Percentiles rank a stretch among this genome's conserved stretches.
phyloP scores from a whole-genome alignment of 2,329 filamentous ascomycete species.

The Cladobotryum protrusum region DNA sequence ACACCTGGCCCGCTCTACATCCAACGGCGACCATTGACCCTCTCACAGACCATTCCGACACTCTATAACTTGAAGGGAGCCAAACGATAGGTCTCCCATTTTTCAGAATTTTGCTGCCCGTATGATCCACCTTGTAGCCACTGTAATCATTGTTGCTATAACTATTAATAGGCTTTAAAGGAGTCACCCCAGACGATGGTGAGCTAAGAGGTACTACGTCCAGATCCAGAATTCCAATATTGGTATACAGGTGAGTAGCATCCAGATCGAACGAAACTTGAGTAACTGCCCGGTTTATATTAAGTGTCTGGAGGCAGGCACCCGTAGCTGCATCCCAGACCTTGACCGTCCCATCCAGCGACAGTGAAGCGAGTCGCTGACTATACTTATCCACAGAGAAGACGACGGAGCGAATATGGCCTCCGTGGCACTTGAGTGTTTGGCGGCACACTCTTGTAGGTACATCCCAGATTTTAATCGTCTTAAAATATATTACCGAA shows the following conservation, averaged over 20 bases:
- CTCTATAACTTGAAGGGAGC: conserved; percentile 12
- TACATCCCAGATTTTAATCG: too few species aligned
- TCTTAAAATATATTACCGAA: too few species aligned
- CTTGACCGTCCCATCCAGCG: not conserved
- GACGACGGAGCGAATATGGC: too few species aligned
- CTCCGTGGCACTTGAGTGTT: too few species aligned
- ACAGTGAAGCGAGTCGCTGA: too few species aligned
- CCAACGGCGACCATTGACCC: conserved; percentile 11
- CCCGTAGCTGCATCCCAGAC: conserved; percentile 6
- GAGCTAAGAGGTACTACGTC: not conserved
- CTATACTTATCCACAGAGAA: too few species aligned
- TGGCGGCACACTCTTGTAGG: too few species aligned
- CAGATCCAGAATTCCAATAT: conserved; percentile 3
- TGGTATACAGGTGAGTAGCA: not conserved
- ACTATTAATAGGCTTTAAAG: not conserved
- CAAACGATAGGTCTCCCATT: conserved; percentile 13
- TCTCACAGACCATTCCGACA: not conserved
- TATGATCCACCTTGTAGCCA: conserved; percentile 1
- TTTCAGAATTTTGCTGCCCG: conserved; percentile 9
- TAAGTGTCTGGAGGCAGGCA: not conserved
- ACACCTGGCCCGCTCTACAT: conserved; percentile 10
- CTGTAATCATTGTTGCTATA: too few species aligned
- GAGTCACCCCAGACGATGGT: not conserved
- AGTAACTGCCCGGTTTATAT: not conserved
- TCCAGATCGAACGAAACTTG: conserved; percentile 1